Evolutionary conservation across 164 flowering plant genomes (phyloP), one percentile per base, ranked within the genome.

Genomic region (Magnolia officinalis): DNA sequence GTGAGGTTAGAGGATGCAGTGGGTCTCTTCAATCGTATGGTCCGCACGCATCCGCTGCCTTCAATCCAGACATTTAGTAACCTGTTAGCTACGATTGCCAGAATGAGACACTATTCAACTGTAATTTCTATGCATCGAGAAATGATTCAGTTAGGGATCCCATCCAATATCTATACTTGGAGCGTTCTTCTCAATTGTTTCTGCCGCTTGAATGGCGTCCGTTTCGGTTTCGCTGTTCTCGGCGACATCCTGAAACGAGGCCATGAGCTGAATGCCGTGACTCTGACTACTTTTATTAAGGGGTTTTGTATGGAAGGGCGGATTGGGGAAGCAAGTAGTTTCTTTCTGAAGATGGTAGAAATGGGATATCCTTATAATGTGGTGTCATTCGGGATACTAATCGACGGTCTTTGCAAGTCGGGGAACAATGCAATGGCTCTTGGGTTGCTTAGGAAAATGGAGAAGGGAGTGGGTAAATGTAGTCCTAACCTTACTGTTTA

Each of bases 371-470:
- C 29, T 16, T 72, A 26, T 19, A 58, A 66, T 76, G 82, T 23
- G 1, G 45, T 75, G 10, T 74, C 81, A 0, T 79, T 75, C 71
- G 78, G 66, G 13, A 69, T 73, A 0, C 14, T 83, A 0, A 71
- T 83, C 6, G 70, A 77, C 20, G 73, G 75, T 1, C 79, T 81
- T 58, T 83, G 86, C 72, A 77, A 70, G 18, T 65, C 8, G 14
- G 76, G 81, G 7, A 51, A 13, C 63, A 67, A 14, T 1, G 24
- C 20, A 10, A 8, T 24, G 37, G 76, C 73, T 1, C 50, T 61
- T 37, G 13, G 21, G 29, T 74, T 80, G 75, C 75, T 73, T n/a
- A 55, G 10, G 72, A 10, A 67, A 50, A 71, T 75, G 71, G 59
- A 29, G 31, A 45, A 24, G 49, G 20, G 69, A 21, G 21, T 71